Evolutionary conservation across 257 asterid species (phyloP).

Genomic region (Perilla frutescens): DNA sequence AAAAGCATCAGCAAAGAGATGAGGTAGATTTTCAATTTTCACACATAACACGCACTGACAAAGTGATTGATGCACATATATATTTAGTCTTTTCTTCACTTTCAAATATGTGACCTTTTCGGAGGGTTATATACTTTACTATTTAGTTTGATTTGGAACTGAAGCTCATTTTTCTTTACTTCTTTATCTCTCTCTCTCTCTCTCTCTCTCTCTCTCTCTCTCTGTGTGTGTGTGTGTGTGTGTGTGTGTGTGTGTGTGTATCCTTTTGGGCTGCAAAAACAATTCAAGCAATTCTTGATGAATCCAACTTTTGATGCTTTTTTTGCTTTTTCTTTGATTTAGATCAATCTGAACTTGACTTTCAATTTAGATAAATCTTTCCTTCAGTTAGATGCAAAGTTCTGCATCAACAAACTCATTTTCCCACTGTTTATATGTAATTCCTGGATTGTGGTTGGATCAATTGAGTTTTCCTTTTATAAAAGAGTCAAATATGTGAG

Average conservation of each 20-base stretch:
- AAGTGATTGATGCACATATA: neutral
- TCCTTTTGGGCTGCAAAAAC: neutral
- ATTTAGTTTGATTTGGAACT: constrained; percentile 26
- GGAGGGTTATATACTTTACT: neutral
- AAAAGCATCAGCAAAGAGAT: constrained; percentile 20
- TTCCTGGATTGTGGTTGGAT: constrained; percentile 4
- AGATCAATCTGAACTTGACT: constrained; percentile 26
- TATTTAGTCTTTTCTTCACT: neutral
- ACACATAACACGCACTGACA: neutral
- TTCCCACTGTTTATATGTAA: neutral
- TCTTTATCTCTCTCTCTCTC: too few species aligned
- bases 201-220: too few species aligned
- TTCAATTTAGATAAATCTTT: too few species aligned
- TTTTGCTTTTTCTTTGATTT: neutral
- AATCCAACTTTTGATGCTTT: neutral
- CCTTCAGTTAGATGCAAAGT: constrained; percentile 20
- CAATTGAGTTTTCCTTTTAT: constrained; percentile 10
- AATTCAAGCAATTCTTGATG: neutral
- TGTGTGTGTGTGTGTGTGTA: neutral
- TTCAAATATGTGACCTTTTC: neutral
- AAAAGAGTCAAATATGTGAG: neutral
- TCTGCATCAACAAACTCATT: constrained; percentile 27
- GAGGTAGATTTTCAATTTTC: constrained; percentile 27
- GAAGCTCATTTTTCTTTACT: neutral
- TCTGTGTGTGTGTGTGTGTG: neutral